Percentiles rank a stretch among this genome's conserved stretches.
Conservation (phyloP, 495 filamentous ascomycete species). For the Evernia prunastri region DNA sequence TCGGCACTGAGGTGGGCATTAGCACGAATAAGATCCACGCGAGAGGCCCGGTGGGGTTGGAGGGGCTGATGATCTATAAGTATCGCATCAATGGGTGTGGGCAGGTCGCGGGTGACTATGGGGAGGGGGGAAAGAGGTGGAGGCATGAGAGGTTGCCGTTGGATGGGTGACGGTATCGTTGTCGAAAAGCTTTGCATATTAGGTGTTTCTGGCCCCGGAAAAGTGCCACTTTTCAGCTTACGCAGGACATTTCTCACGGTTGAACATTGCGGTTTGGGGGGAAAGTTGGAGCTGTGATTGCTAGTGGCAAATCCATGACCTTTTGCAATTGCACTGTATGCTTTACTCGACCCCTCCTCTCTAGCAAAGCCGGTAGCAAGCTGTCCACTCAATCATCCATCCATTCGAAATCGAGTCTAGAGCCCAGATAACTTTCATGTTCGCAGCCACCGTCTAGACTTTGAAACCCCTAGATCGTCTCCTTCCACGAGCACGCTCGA, state of each 20-base stretch:
- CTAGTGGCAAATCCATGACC: neutral
- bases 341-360: neutral
- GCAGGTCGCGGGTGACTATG: slow-evolving; percentile 69
- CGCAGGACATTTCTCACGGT: neutral
- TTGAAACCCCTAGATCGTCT: slow-evolving; percentile 97
- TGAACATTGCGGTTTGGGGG: neutral
- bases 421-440: neutral
- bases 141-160: slow-evolving; percentile 57
- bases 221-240: neutral
- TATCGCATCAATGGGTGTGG: slow-evolving; percentile 79
- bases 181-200: neutral
- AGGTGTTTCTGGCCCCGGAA: neutral
- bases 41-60: slow-evolving; percentile 85
- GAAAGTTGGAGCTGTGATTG: neutral
- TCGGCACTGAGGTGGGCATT: slow-evolving; percentile 96
- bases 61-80: slow-evolving; percentile 95
- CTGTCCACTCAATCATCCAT: neutral
- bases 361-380: neutral
- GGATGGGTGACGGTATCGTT: neutral
- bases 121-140: slow-evolving; percentile 58
- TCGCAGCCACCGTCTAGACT: slow-evolving; percentile 55
- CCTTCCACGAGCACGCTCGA: slow-evolving; percentile 95
- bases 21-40: slow-evolving; percentile 98
- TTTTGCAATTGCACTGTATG: neutral
- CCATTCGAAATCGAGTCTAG: neutral